A percentile compares a stretch with the other conserved stretches of the same genome.
Conservation (phyloP, 139 green algal species). For the Asterochloris sp. region DNA sequence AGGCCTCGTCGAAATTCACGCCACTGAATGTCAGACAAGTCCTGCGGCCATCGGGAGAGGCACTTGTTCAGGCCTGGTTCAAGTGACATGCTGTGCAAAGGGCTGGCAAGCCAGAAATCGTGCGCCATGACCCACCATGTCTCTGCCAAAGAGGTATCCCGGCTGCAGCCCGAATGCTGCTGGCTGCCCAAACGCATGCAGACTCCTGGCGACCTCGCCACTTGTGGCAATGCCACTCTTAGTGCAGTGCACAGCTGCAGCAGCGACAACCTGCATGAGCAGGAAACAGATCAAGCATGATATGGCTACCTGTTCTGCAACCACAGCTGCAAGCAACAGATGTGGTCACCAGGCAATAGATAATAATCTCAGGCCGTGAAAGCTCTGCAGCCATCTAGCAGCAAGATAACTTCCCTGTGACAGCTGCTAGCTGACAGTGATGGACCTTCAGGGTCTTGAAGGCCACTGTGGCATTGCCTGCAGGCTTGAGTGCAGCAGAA, state of each 20-base stretch:
- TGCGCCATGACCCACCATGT: neutral
- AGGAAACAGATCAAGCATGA: neutral
- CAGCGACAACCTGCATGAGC: neutral
- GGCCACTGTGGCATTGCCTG: too few species aligned
- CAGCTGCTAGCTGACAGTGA: too few species aligned
- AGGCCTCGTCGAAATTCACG: conserved; percentile 54
- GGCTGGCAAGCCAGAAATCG: neutral
- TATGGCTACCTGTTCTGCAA: neutral
- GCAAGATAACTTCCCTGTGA: too few species aligned
- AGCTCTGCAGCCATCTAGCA: too few species aligned
- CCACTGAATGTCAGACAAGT: conserved; percentile 84
- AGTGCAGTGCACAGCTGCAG: neutral
- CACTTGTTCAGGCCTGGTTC: neutral
- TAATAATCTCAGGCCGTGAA: neutral
- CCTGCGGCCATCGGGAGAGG: conserved; percentile 14
- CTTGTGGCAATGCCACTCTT: neutral
- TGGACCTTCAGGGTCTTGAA: too few species aligned
- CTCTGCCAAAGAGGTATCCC: conserved; percentile 2
- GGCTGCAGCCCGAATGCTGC: neutral
- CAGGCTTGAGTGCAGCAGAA: too few species aligned
- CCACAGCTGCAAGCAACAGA: neutral
- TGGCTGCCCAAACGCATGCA: neutral
- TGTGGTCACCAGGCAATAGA: conserved; percentile 1
- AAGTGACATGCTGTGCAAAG: neutral
- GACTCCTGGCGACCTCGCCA: neutral